Evolutionary conservation across 108 stramenopile species (phyloP).

Genomic region (Fistulifera solaris): DNA sequence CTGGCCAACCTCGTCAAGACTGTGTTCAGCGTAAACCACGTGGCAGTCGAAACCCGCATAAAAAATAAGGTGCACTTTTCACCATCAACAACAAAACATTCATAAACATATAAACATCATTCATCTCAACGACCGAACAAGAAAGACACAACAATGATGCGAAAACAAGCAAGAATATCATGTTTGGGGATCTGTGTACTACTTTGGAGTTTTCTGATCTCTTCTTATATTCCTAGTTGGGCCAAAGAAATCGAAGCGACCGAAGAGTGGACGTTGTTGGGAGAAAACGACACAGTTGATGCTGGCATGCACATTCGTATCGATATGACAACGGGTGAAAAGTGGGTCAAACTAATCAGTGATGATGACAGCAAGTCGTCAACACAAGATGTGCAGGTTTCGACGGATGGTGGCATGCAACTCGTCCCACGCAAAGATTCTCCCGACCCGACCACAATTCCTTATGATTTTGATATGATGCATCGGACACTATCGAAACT

Average conservation of each 20-base stretch:
- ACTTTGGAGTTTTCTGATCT: too few relatives aligned
- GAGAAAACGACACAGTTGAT: slow-evolving; percentile 67
- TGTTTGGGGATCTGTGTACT: too few relatives aligned
- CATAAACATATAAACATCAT: too few relatives aligned
- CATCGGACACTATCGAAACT: slow-evolving; percentile 64
- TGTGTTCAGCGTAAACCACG: too few relatives aligned
- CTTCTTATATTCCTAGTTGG: too few relatives aligned
- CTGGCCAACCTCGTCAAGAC: too few relatives aligned
- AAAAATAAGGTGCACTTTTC: too few relatives aligned
- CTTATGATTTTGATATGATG: slow-evolving; percentile 77
- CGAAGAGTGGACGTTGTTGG: slow-evolving; percentile 54
- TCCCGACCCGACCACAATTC: slow-evolving; percentile 5
- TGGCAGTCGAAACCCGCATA: too few relatives aligned
- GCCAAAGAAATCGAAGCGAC: slow-evolving; percentile 69
- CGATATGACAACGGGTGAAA: slow-evolving; percentile 77
- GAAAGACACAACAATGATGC: too few relatives aligned
- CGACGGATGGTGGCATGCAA: neutral
- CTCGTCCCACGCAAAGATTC: slow-evolving; percentile 1
- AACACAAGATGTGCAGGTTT: neutral
- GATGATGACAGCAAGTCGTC: slow-evolving; percentile 25
- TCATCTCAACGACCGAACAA: too few relatives aligned
- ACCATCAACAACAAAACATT: too few relatives aligned
- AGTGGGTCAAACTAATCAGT: slow-evolving; percentile 57
- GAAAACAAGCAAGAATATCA: too few relatives aligned
- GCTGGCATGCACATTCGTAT: slow-evolving; percentile 73